Evolutionary conservation across 2,329 filamentous ascomycete genomes (phyloP).

Genomic region (Fusarium sp.): DNA sequence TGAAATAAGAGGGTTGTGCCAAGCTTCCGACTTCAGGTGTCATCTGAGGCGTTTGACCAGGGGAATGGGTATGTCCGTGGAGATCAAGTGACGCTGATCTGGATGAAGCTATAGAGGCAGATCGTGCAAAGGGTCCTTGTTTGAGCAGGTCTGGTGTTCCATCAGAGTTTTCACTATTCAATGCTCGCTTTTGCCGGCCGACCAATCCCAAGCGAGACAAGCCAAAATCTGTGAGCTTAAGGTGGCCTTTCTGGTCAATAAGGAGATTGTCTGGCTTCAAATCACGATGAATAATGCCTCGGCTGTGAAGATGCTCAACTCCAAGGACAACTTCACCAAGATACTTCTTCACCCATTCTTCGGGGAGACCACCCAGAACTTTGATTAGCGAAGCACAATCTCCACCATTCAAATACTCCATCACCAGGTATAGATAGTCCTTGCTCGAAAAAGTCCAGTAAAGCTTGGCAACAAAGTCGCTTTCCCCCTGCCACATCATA

Average conservation of each 20-base stretch:
- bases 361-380: constrained; percentile 86
- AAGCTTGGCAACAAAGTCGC: constrained; percentile 97
- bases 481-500: constrained; percentile 99
- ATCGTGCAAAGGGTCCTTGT: constrained; percentile 87
- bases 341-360: constrained; percentile 99
- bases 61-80: constrained; percentile 76
- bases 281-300: constrained; percentile 96
- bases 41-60: constrained; percentile 85
- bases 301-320: constrained; percentile 92
- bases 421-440: constrained; percentile 97
- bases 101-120: constrained; percentile 87
- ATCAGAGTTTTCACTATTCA: constrained; percentile 80
- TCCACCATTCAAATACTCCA: constrained; percentile 98
- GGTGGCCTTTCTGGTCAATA: constrained; percentile 94
- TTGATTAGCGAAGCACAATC: constrained; percentile 98
- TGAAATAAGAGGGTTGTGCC: constrained; percentile 95
- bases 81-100: constrained; percentile 94
- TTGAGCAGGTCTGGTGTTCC: constrained; percentile 93
- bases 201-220: constrained; percentile 97
- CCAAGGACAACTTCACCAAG: constrained; percentile 96
- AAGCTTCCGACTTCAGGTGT: constrained; percentile 74
- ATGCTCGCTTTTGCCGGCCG: constrained; percentile 91
- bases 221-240: constrained; percentile 98
- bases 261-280: constrained; percentile 96
- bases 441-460: constrained; percentile 99